Base-by-base conservation (phyloP, 163 green algal species). In the Volvox carteri region DNA sequence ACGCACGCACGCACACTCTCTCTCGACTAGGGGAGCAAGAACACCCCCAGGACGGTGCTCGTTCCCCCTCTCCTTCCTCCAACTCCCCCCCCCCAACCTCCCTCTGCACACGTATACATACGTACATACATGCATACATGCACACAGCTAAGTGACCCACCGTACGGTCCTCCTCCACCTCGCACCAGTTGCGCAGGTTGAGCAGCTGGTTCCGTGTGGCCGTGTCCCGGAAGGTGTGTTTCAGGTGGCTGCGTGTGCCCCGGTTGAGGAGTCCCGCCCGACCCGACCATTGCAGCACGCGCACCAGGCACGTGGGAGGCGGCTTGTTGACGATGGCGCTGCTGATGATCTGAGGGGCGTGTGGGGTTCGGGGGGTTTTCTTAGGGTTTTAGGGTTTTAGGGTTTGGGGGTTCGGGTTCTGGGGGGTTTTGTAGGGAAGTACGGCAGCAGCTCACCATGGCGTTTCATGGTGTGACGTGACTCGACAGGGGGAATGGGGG, bases 301-400 rank as follows among this genome's bases (percentile, higher is more conserved):
- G 86, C 30, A 95, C 67, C 12, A 97, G 91, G 11, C 78, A 81
- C 16, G 58, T 68, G 0, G 95, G 95, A 8, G 95, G 95, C 5
- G 95, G 95, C 35, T 88, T 87, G 77, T 98, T 98, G 70, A 93
- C 90, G 60, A 98, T 97, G 28, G 94, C 95, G 41, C 74, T 93
- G 78, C 50, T 90, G 41, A 96, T 92, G 35, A 98, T 92, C 89
- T 97, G 95, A 18, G 44, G 62, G 41, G 30, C 65, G 60, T 58
- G 50, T 16, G 12, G 50, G n/a, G n/a, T n/a, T n/a, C n/a, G n/a
- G n/a, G n/a, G n/a, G n/a, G n/a, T n/a, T n/a, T n/a, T 58, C 12
- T 58, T 16, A 58, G 12, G 16, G 12, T 25, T 58, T 12, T 16
- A 58, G 16, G 50, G 16, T 58, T 58, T 12, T 12, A 58, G 50